These are phyloP conservation scores for Lagerstroemia speciosa DNA, from an alignment of 345 rosid species.

Conservation along the genomic window DNA sequence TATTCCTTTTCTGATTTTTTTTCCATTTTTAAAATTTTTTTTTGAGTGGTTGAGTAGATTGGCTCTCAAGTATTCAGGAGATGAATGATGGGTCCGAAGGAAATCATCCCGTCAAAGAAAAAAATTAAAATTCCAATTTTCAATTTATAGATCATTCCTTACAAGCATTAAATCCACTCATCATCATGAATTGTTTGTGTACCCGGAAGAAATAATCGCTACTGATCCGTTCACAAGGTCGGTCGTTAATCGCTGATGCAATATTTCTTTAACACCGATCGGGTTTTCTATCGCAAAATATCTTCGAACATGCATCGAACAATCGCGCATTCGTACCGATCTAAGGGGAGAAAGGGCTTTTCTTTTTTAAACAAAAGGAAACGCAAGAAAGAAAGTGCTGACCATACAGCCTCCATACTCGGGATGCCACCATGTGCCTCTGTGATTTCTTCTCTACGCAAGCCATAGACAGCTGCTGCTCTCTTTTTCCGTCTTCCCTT, in stretches of 20 bases:
- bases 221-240: background rate
- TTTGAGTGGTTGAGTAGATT: constrained; percentile 6
- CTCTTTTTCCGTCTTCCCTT: background rate
- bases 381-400: background rate
- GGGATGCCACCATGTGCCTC: background rate
- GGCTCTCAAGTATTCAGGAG: constrained; percentile 5
- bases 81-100: background rate
- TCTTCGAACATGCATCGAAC: too few species aligned
- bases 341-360: background rate
- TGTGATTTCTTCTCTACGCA: background rate
- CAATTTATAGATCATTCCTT: background rate
- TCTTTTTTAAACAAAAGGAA: background rate
- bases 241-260: background rate
- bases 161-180: background rate
- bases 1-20: too few species aligned
- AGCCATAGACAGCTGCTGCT: background rate
- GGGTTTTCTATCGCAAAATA: background rate
- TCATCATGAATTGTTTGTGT: background rate
- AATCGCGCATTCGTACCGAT: background rate
- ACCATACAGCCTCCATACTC: background rate
- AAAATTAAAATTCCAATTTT: background rate
- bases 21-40: background rate
- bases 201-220: background rate
- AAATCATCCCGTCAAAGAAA: constrained; percentile 7
- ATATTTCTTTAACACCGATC: background rate